Percentiles rank a stretch among this genome's conserved stretches.
phyloP scores from a whole-genome alignment of 2,329 filamentous ascomycete genomes.

The Anthostomella pinea region DNA sequence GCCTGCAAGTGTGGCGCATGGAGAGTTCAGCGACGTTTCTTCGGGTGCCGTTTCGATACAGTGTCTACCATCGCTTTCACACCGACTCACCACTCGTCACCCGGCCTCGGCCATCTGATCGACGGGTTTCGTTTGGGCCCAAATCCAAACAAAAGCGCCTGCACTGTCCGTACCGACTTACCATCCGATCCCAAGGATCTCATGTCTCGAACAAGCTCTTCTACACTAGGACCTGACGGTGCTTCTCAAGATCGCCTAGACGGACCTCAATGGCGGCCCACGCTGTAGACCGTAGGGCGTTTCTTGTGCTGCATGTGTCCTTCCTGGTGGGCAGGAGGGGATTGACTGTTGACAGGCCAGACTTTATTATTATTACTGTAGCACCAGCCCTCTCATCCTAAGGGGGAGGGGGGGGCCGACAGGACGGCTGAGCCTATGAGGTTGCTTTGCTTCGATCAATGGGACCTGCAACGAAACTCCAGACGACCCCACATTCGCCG shows the following conservation, averaged over 20 bases:
- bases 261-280: conserved; percentile 21
- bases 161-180: too few species aligned
- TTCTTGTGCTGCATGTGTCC: conserved; percentile 24
- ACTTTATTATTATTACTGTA: conserved; percentile 24
- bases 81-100: background rate
- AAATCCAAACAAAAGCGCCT: too few species aligned
- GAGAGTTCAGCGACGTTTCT: conserved; percentile 7
- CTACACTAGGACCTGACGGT: too few species aligned
- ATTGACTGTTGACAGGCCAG: conserved; percentile 26
- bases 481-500: conserved; percentile 24
- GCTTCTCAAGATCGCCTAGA: conserved; percentile 3
- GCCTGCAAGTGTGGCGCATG: conserved; percentile 4
- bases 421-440: conserved; percentile 27
- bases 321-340: conserved; percentile 19
- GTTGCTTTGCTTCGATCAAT: conserved; percentile 22
- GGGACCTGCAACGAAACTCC: conserved; percentile 30
- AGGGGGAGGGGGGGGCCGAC: conserved; percentile 15
- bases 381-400: conserved; percentile 12
- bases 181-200: too few species aligned
- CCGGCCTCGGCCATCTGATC: background rate
- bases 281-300: conserved; percentile 25
- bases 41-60: conserved; percentile 19
- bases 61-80: conserved; percentile 6
- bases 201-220: too few species aligned
- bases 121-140: too few species aligned